Evolutionary conservation across 495 filamentous ascomycete species (phyloP), one percentile per base, ranked within the genome.

Genomic region (Pyrenula massariospora): DNA sequence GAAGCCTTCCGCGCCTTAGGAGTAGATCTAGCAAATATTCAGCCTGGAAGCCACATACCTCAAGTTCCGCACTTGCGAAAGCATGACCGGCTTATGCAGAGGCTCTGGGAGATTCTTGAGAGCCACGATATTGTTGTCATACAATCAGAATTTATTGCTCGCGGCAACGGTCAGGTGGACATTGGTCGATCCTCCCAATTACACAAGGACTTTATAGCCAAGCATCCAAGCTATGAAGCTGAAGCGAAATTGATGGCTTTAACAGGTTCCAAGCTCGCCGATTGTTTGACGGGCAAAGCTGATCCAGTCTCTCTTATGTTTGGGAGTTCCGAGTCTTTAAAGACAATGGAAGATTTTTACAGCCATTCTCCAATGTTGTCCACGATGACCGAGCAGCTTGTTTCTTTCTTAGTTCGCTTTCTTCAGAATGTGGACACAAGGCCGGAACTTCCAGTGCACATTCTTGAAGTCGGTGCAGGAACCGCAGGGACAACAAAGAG

Each of bases 271-370:
- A 24, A 55, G 22, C 56, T 74, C 3, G 69, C 70, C 0, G 52
- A 58, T 2, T 71, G 65, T 57, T 52, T 77, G 3, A 62, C 51
- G 3, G 73, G 74, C 0, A 51, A 53, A 0, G 53, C 25, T 1
- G 72, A 74, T 54, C 53, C 57, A 2, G 52, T 74, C 1, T 59
- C 63, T 20, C 1, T 75, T 0, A 48, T 73, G 22, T 75, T 74
- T 31, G 63, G 66, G 3, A 55, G 54, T 49, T 59, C 57, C n/a
- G 58, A 58, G 2, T 62, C 59, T 52, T 59, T 62, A 36, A 54
- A 66, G 25, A 55, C 62, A 2, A 53, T 73, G 12, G 64, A 59
- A 55, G 58, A 66, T 8, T 55, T 68, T 1, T 73, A 75, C 53
- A 48, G 47, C 22, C 66, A 62, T 22, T 59, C 56, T 15, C 70